A percentile compares a stretch with the other conserved stretches of the same genome.
phyloP scores from a whole-genome alignment of 805 yeast species.

The Yarrowia osloensis region DNA sequence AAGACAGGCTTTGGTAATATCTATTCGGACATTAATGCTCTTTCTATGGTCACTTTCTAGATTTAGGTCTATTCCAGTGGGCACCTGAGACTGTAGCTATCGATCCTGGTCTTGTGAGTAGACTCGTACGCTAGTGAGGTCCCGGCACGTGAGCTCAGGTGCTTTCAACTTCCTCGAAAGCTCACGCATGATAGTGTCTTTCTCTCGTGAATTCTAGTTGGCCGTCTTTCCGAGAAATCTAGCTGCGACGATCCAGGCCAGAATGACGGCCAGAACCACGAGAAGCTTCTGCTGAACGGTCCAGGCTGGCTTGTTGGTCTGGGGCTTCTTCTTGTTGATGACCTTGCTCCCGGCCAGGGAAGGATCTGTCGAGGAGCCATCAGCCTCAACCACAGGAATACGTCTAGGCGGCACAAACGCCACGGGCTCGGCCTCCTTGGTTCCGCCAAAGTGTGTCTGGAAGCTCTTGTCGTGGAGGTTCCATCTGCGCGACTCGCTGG shows the following conservation, averaged over 20 bases:
- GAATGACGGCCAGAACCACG: constrained; percentile 7
- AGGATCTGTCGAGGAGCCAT: background rate
- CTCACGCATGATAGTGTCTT: background rate
- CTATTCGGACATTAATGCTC: constrained; percentile 6
- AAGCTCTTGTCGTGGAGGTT: constrained; percentile 44
- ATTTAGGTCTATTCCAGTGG: background rate
- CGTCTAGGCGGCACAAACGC: background rate
- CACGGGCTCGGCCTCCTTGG: constrained; percentile 2
- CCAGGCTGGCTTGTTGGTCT: background rate
- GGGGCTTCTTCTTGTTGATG: constrained; percentile 2
- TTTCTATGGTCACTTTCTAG: constrained; percentile 4
- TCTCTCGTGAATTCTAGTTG: background rate
- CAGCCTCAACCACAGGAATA: background rate
- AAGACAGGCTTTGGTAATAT: background rate
- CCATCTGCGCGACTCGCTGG: constrained; percentile 62
- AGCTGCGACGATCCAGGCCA: constrained; percentile 26
- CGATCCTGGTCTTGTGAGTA: background rate
- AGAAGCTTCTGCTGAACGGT: constrained; percentile 7
- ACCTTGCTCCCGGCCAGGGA: background rate
- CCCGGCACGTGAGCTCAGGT: background rate
- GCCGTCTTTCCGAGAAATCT: constrained; percentile 20
- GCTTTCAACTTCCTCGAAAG: background rate
- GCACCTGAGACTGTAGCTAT: background rate
- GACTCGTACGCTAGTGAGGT: too few species aligned
- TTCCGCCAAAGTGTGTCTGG: constrained; percentile 17